Evolutionary conservation across 768 basidiomycete genomes (phyloP).

Genomic region (Lactarius indigo): DNA sequence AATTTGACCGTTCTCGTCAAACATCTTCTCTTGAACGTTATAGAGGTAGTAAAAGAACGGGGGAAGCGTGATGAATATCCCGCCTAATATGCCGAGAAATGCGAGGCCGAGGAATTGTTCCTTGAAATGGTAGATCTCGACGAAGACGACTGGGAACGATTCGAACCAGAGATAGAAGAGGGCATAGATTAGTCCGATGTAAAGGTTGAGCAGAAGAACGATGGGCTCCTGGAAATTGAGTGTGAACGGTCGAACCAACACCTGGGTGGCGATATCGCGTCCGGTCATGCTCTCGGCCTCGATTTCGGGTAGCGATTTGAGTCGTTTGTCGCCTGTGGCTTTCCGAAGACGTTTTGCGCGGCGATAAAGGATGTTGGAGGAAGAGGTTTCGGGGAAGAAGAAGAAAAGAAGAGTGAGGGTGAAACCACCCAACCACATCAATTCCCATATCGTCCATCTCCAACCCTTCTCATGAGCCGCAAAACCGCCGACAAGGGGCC

Average conservation of each 20-base stretch:
- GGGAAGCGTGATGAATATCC: slow-evolving; percentile 10
- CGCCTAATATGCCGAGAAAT: slow-evolving; percentile 29
- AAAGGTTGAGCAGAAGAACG: slow-evolving; percentile 33
- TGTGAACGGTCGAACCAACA: slow-evolving; percentile 33
- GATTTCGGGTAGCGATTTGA: slow-evolving; percentile 31
- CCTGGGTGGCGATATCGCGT: slow-evolving; percentile 27
- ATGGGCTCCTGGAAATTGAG: slow-evolving; percentile 34
- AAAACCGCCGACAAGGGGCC: slow-evolving; percentile 36
- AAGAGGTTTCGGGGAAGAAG: slow-evolving; percentile 34
- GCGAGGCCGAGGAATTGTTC: slow-evolving; percentile 32
- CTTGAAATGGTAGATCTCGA: slow-evolving; percentile 34
- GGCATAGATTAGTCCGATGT: slow-evolving; percentile 34
- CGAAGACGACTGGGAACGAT: slow-evolving; percentile 36
- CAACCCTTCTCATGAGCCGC: slow-evolving; percentile 33
- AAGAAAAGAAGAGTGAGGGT: slow-evolving; percentile 31
- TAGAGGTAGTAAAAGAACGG: slow-evolving; percentile 21
- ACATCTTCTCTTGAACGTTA: slow-evolving; percentile 18
- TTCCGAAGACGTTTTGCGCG: slow-evolving; percentile 34
- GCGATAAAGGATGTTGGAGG: slow-evolving; percentile 33
- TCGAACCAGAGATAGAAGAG: slow-evolving; percentile 36
- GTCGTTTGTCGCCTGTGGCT: slow-evolving; percentile 31
- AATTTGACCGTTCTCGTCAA: slow-evolving; percentile 20
- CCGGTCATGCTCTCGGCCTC: slow-evolving; percentile 27
- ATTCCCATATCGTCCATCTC: slow-evolving; percentile 36
- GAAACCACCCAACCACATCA: slow-evolving; percentile 34